These are phyloP conservation scores for Candida tibetensis DNA, from an alignment of 805 yeast species.

Conservation along the genomic window DNA sequence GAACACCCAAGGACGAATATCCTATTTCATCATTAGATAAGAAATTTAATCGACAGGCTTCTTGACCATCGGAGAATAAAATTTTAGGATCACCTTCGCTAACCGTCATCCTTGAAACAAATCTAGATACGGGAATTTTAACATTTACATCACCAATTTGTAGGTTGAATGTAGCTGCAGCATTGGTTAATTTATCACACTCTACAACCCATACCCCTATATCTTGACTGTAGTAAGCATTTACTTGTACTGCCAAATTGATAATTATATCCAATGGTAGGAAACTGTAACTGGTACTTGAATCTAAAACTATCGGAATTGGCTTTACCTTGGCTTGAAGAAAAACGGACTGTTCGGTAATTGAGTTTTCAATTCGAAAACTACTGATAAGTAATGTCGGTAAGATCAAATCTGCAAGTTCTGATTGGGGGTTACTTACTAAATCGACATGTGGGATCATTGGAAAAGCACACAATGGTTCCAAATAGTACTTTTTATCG, in stretches of 20 bases:
- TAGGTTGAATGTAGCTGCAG: slow-evolving; percentile 52
- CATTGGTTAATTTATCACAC: slow-evolving; percentile 47
- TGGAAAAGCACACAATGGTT: slow-evolving; percentile 48
- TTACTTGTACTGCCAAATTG: slow-evolving; percentile 64
- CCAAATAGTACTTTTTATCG: slow-evolving; percentile 44
- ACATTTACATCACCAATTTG: slow-evolving; percentile 51
- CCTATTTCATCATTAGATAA: slow-evolving; percentile 49
- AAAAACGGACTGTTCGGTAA: slow-evolving; percentile 35
- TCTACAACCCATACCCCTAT: slow-evolving; percentile 58
- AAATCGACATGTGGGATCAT: slow-evolving; percentile 39
- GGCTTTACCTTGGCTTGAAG: slow-evolving; percentile 31
- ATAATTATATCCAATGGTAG: slow-evolving; percentile 58
- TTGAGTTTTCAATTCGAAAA: slow-evolving; percentile 23
- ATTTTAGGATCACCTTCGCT: slow-evolving; percentile 32
- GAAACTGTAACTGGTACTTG: slow-evolving; percentile 47
- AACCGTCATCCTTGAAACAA: slow-evolving; percentile 38
- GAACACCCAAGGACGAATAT: slow-evolving; percentile 54
- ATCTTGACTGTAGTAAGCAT: slow-evolving; percentile 55
- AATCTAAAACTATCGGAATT: slow-evolving; percentile 57
- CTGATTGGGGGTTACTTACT: background rate
- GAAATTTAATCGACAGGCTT: slow-evolving; percentile 56
- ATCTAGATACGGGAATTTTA: slow-evolving; percentile 46
- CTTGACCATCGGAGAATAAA: slow-evolving; percentile 50
- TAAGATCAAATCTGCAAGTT: slow-evolving; percentile 14
- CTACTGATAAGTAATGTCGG: slow-evolving; percentile 31